Evolutionary conservation across 1,139 yeast genomes (phyloP), one percentile per base, ranked within the genome.

Genomic region (Keqinozyma sinolaborantium): DNA sequence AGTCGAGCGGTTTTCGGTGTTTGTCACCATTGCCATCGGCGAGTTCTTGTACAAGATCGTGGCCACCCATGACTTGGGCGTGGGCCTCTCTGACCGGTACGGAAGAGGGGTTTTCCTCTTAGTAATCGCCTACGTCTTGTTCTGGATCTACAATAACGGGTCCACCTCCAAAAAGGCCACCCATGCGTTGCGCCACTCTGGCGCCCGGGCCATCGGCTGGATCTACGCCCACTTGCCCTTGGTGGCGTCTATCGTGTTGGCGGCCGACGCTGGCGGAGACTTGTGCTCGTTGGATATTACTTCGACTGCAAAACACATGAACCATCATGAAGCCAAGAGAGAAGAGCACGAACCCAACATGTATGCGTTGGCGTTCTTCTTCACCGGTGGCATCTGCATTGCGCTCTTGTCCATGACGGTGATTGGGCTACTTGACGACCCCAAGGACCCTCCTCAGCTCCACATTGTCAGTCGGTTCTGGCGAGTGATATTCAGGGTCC

Each of bases 251-350:
- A 50, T 76, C 38, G 69, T 76, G 27, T 58, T 79, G 34, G 70
- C 79, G 18, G 85, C 84, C 1, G 84, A 79, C 56, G 72, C 83
- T 6, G 81, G 79, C 6, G 79, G 78, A 2, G 80, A 74, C 29
- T 51, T 77, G 33, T 53, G 65, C 21, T 36, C 40, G n/a, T 18
- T 18, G 21, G 10, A 7, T 7, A 18, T 18, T 18, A 18, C 21
- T 7, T 18, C 21, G 7, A 18, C 21, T 18, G 21, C 21, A 7
- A 18, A 18, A 18, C 21, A 18, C 10, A 7, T 18, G 9, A 10
- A 18, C 10, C 7, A 10, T 5, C 30, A 15, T 21, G 27, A 40
- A 18, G 39, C 30, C 9, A 39, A 24, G 10, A 50, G 29, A 16
- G 49, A 38, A 16, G 61, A 48, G 25, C 60, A 52, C 28, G 64